These are phyloP conservation scores for Oryza brachyantha DNA, from an alignment of 176 grass and related monocot species.

Conservation along the genomic window DNA sequence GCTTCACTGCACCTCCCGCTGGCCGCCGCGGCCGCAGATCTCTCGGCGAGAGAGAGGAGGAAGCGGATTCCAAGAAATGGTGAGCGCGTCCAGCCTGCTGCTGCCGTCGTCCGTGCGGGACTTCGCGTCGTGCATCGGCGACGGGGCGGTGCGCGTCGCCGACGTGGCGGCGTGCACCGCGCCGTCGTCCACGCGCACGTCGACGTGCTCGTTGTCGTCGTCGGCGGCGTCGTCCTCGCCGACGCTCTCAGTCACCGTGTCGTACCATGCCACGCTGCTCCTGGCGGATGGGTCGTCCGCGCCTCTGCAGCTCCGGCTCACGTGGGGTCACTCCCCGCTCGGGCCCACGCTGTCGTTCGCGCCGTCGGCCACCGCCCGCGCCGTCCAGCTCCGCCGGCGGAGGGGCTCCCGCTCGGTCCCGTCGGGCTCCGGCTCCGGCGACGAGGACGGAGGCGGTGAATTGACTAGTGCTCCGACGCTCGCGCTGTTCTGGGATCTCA, in stretches of 20 bases:
- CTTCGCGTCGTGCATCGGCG: slow-evolving; percentile 82
- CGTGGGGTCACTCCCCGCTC: slow-evolving; percentile 43
- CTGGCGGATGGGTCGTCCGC: background rate
- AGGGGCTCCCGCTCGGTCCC: slow-evolving; percentile 41
- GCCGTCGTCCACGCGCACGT: slow-evolving; percentile 32
- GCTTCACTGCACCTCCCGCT: too few species aligned
- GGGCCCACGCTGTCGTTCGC: slow-evolving; percentile 44
- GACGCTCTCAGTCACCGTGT: slow-evolving; percentile 45
- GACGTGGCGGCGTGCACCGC: slow-evolving; percentile 48
- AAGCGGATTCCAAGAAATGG: slow-evolving; percentile 40
- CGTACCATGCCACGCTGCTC: slow-evolving; percentile 28
- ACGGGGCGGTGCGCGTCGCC: slow-evolving; percentile 59
- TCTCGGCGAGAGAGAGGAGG: background rate
- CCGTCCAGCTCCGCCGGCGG: slow-evolving; percentile 52
- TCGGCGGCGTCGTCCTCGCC: background rate
- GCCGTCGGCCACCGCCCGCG: slow-evolving; percentile 19
- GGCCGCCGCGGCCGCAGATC: background rate
- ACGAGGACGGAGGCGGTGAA: background rate
- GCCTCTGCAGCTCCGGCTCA: slow-evolving; percentile 48
- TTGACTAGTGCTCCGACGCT: background rate
- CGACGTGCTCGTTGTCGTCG: background rate
- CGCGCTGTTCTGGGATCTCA: slow-evolving; percentile 79
- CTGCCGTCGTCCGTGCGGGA: slow-evolving; percentile 56
- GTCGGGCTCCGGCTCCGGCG: background rate
- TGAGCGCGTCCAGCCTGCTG: slow-evolving; percentile 59